A percentile compares a stretch with the other conserved stretches of the same genome.
Conservation (phyloP, 495 filamentous ascomycete species). For the Astrothelium subdiscretum region DNA sequence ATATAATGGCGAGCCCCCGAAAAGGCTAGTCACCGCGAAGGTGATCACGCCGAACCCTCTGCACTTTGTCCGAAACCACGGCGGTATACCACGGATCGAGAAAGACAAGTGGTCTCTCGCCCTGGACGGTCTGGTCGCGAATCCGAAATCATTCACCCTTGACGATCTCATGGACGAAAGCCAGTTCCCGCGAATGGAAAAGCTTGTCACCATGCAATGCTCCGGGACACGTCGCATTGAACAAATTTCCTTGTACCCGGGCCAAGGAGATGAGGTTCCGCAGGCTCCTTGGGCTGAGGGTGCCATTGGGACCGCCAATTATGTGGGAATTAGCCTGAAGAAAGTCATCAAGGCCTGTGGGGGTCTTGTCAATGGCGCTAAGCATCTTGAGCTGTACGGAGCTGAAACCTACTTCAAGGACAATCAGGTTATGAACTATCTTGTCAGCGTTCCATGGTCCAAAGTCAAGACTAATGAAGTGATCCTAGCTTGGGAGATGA, state of each 20-base stretch:
- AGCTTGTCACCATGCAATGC: constrained; percentile 52
- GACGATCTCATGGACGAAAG: constrained; percentile 45
- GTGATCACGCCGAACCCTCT: constrained; percentile 47
- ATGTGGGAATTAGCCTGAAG: constrained; percentile 50
- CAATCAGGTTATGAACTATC: constrained; percentile 49
- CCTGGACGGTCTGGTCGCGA: constrained; percentile 45
- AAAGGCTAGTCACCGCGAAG: constrained; percentile 34
- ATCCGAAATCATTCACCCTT: constrained; percentile 41
- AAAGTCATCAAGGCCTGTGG: constrained; percentile 57
- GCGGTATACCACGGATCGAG: constrained; percentile 52
- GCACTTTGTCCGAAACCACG: constrained; percentile 58
- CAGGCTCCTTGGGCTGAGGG: constrained; percentile 45
- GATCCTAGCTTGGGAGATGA: constrained; percentile 61
- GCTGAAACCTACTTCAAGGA: constrained; percentile 60
- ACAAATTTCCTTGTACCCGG: constrained; percentile 50
- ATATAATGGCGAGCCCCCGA: constrained; percentile 56
- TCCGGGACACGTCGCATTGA: constrained; percentile 57
- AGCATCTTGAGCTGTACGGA: constrained; percentile 53
- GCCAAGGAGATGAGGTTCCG: constrained; percentile 57
- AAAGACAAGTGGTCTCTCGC: constrained; percentile 38
- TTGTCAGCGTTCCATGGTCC: constrained; percentile 49
- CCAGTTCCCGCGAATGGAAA: constrained; percentile 43
- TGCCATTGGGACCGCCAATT: constrained; percentile 54
- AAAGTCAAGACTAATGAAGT: constrained; percentile 57
- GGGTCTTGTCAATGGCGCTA: constrained; percentile 40